phyloP scores from a whole-genome alignment of 2,329 filamentous ascomycete genomes.

The Cephalotrichum gorgonifer region DNA sequence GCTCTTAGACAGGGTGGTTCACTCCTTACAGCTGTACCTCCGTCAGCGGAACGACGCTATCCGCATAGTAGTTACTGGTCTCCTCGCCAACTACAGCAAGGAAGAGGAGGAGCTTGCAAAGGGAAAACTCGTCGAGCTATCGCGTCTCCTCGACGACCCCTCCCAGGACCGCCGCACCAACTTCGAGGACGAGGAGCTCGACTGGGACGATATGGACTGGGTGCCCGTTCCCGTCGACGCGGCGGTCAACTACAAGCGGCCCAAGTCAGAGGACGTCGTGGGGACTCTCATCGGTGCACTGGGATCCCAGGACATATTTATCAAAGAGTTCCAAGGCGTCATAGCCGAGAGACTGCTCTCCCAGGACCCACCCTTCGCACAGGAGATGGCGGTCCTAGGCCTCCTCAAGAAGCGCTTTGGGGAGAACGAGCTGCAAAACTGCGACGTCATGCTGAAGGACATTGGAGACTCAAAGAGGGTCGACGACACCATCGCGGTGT shows the following conservation, averaged over 20 bases:
- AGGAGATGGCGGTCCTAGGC: slow-evolving; percentile 73
- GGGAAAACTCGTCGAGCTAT: slow-evolving; percentile 55
- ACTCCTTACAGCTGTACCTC: slow-evolving; percentile 64
- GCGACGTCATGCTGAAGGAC: slow-evolving; percentile 95
- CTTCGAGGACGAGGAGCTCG: slow-evolving; percentile 58
- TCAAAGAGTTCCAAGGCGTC: slow-evolving; percentile 84
- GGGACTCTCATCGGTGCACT: slow-evolving; percentile 82
- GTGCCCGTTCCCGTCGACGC: slow-evolving; percentile 87
- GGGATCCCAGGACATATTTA: slow-evolving; percentile 82
- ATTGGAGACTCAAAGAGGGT: slow-evolving; percentile 73
- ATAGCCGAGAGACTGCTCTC: slow-evolving; percentile 72
- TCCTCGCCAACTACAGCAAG: slow-evolving; percentile 53
- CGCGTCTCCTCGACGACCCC: slow-evolving; percentile 52
- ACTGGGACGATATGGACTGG: slow-evolving; percentile 92
- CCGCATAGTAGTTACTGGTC: slow-evolving; percentile 63
- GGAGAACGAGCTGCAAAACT: slow-evolving; percentile 75
- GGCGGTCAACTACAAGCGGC: slow-evolving; percentile 81
- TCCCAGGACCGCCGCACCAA: slow-evolving; percentile 41
- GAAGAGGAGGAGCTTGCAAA: slow-evolving; percentile 23
- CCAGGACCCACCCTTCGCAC: slow-evolving; percentile 59
- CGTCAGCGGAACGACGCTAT: slow-evolving; percentile 70
- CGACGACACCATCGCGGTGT: slow-evolving; percentile 31
- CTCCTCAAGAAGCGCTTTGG: slow-evolving; percentile 84
- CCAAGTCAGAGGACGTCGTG: slow-evolving; percentile 82
- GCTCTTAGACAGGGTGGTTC: slow-evolving; percentile 62